A percentile compares a stretch with the other conserved stretches of the same genome.
These are phyloP conservation scores for Prunus yedoensis DNA, from an alignment of 331 rosid genomes.

Conservation along the genomic window DNA sequence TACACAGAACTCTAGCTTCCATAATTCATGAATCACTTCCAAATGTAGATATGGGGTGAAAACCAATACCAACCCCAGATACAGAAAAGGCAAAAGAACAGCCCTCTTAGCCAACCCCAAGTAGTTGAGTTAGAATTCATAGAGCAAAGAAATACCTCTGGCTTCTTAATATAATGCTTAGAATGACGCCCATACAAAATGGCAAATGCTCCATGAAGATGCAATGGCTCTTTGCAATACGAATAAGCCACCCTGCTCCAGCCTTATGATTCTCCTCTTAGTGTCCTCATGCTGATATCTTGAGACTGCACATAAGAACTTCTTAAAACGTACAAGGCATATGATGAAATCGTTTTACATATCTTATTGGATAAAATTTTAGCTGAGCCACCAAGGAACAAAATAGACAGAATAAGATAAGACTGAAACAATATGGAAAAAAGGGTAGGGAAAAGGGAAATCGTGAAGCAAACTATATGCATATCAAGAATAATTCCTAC, in stretches of 20 bases:
- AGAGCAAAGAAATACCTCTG: conserved; percentile 58
- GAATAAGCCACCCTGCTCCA: conserved; percentile 86
- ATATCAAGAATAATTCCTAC: neutral
- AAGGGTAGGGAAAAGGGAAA: no score
- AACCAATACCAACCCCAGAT: neutral
- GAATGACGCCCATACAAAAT: conserved; percentile 66
- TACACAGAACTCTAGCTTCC: conserved; percentile 5
- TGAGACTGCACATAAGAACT: conserved; percentile 48
- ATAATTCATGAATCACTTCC: conserved; percentile 18
- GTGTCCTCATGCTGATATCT: conserved; percentile 66
- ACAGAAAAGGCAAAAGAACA: neutral
- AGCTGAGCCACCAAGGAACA: no score
- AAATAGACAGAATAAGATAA: no score
- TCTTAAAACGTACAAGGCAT: conserved; percentile 15
- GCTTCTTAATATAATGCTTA: conserved; percentile 79
- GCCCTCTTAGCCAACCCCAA: conserved; percentile 5
- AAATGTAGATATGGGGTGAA: conserved; percentile 2
- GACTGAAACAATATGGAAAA: no score
- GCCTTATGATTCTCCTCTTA: conserved; percentile 69
- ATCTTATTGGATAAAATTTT: no score
- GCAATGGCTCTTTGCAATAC: conserved; percentile 72
- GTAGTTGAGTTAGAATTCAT: conserved; percentile 14
- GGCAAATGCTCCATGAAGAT: conserved; percentile 85
- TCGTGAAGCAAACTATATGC: neutral
- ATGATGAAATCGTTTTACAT: neutral